Base-by-base conservation (phyloP, 208 protist species). In the Leishmania gerbilli region DNA sequence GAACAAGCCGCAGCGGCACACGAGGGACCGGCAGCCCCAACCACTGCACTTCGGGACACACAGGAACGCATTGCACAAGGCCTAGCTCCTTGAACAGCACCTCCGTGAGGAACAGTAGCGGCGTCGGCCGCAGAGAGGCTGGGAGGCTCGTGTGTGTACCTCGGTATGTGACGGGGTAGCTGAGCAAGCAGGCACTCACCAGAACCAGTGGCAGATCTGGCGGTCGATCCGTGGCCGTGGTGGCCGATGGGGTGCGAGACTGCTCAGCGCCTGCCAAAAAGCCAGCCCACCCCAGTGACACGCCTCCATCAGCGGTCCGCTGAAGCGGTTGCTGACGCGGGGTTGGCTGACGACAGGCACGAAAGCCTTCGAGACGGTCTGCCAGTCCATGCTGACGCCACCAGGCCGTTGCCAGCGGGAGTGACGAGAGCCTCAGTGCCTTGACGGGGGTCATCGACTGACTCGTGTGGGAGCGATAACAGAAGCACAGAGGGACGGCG, bases 11-110 rank as follows among this genome's bases (percentile, higher is more conserved):
- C 69, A 97, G 76, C 37, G 92, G 92, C 0, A 65, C 79, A 27
- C 94, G 90, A 37, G 94, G 94, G 21, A 80, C 83, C 0, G 88
- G 76, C 71, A 97, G 87, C 19, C 81, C 79, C 17, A 97, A 87
- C 69, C 92, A 71, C 74, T 95, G 83, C 89, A 97, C 84, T 72
- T 97, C 92, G 0, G 94, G 94, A 81, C 94, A 97, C 42, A 95
- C 60, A 0, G 91, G 90, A 62, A 96, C 68, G 53, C 89, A 91
- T 27, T 85, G 80, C 69, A 87, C 75, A 9, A 85, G 69, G n/a
- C 65, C 65, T 56, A 89, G 27, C 45, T 79, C 71, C 56, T 83
- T 76, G 77, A 71, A 85, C 11, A 97, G 74, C 71, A 85, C 85
- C 77, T 95, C 67, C 0, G 89, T 58, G 15, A 94, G 42, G 74